Conservation (phyloP, 2,329 filamentous ascomycete species). For the Myriosclerotinia scirpicola region DNA sequence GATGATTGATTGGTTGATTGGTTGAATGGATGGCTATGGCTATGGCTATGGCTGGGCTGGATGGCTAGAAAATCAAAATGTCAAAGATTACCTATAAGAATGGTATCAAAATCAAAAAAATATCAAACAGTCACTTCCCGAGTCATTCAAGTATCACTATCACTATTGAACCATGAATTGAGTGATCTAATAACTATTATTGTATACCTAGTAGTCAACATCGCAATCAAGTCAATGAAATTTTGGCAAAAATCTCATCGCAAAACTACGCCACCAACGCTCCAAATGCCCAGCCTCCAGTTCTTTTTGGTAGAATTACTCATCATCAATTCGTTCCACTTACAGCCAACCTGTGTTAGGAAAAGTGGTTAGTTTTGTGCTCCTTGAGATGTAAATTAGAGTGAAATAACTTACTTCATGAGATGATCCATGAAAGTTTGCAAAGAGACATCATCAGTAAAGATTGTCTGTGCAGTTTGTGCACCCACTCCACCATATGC, state of each 20-base stretch:
- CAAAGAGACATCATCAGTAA: slow-evolving; percentile 96
- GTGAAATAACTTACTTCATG: slow-evolving; percentile 76
- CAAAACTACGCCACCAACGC: slow-evolving; percentile 16
- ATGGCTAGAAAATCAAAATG: no score
- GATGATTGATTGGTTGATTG: no score
- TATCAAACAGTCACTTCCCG: neutral
- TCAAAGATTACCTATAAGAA: no score
- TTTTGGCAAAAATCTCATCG: slow-evolving; percentile 16
- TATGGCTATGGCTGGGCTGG: no score
- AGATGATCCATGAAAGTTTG: slow-evolving; percentile 99
- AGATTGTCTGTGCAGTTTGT: slow-evolving; percentile 94
- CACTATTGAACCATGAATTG: neutral
- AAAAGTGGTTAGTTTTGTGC: slow-evolving; percentile 25
- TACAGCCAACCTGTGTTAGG: slow-evolving; percentile 53
- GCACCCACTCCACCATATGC: slow-evolving; percentile 84
- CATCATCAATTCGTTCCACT: slow-evolving; percentile 58
- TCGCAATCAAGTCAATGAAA: slow-evolving; percentile 22
- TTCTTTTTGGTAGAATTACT: slow-evolving; percentile 20
- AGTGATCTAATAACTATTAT: slow-evolving; percentile 24
- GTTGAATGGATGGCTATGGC: no score
- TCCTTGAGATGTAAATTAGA: slow-evolving; percentile 26
- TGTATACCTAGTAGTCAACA: slow-evolving; percentile 24
- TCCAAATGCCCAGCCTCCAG: slow-evolving; percentile 18
- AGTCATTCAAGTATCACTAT: neutral
- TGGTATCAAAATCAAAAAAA: neutral